Evolutionary conservation across 345 rosid genomes (phyloP).

Genomic region (Dipteronia dyeriana): DNA sequence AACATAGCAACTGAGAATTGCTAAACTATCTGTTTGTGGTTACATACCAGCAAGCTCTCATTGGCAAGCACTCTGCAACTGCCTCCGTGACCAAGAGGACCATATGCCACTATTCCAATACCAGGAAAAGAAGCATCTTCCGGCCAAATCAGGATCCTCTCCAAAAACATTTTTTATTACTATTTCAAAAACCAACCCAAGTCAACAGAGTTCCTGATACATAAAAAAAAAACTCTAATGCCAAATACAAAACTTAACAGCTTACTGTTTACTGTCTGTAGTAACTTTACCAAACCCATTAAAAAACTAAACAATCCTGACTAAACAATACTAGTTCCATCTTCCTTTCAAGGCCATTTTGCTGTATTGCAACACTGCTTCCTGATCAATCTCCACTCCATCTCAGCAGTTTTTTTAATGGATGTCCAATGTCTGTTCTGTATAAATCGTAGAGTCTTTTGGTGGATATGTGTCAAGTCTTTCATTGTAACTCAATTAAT

Average conservation of each 20-base stretch:
- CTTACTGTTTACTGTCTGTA: background rate
- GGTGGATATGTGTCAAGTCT: no score
- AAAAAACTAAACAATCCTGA: no score
- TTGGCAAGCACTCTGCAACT: slow-evolving; percentile 26
- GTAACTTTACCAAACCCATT: background rate
- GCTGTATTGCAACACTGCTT: no score
- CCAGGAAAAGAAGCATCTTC: background rate
- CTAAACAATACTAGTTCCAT: no score
- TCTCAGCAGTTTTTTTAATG: no score
- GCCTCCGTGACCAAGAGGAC: slow-evolving; percentile 45
- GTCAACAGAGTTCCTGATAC: no score
- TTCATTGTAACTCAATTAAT: no score
- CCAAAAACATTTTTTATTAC: background rate
- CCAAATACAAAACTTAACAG: background rate
- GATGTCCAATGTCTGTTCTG: no score
- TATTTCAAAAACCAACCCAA: background rate
- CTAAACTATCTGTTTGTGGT: background rate
- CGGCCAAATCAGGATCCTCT: background rate
- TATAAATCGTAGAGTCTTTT: no score
- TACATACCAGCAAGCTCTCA: slow-evolving; percentile 29
- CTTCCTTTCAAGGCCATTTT: no score
- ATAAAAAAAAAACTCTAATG: background rate
- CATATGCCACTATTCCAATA: slow-evolving; percentile 39
- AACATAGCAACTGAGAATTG: background rate
- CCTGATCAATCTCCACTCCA: no score